These are phyloP conservation scores for Lachancea quebecensis DNA, from an alignment of 805 yeast genomes.

Conservation along the genomic window DNA sequence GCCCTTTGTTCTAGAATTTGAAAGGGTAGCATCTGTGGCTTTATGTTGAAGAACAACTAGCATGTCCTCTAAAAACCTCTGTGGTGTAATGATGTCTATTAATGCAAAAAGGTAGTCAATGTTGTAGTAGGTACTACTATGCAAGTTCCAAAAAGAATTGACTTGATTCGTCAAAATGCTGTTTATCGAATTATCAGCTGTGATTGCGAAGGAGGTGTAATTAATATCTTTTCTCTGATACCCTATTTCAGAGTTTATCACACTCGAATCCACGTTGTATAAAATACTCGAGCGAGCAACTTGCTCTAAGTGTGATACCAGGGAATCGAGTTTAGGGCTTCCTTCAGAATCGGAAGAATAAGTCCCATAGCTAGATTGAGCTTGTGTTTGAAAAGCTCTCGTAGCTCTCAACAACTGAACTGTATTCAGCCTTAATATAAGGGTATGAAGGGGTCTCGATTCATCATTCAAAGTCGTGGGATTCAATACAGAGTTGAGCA, in stretches of 20 bases:
- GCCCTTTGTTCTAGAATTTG: conserved; percentile 20
- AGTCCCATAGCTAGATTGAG: conserved; percentile 26
- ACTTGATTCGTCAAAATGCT: conserved; percentile 31
- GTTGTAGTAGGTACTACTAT: conserved; percentile 32
- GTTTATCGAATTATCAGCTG: conserved; percentile 27
- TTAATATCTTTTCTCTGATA: conserved; percentile 26
- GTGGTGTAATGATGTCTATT: conserved; percentile 25
- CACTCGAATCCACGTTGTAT: conserved; percentile 26
- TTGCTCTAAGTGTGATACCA: conserved; percentile 20
- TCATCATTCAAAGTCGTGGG: conserved; percentile 42
- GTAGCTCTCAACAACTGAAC: conserved; percentile 20
- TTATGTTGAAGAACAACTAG: conserved; percentile 24
- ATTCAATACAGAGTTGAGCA: conserved; percentile 36
- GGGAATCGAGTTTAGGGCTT: conserved; percentile 20
- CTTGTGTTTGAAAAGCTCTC: conserved; percentile 19
- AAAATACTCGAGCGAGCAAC: conserved; percentile 21
- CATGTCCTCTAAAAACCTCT: conserved; percentile 22
- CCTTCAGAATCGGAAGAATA: conserved; percentile 29
- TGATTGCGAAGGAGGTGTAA: conserved; percentile 20
- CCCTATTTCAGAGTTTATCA: conserved; percentile 17
- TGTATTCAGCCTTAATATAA: conserved; percentile 32
- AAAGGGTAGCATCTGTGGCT: conserved; percentile 19
- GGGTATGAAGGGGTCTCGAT: conserved; percentile 38
- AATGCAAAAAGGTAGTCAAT: conserved; percentile 27
- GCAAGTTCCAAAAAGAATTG: conserved; percentile 32